phyloP scores from a whole-genome alignment of 352 stramenopile species.

The Globisporangium emineosum region DNA sequence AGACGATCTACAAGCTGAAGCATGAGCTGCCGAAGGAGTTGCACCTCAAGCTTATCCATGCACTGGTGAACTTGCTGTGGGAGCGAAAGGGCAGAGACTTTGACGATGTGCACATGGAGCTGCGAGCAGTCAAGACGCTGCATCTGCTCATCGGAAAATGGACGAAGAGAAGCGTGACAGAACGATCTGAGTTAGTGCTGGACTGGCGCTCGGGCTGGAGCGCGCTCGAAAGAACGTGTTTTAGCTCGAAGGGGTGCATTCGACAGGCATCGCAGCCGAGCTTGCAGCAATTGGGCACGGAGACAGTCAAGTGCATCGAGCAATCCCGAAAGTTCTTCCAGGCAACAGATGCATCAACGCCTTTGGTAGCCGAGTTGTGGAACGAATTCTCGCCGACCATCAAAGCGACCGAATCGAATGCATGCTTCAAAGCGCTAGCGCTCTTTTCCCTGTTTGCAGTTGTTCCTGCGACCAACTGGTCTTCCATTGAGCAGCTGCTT shows the following conservation, averaged over 20 bases:
- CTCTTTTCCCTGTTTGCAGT: conserved; percentile 58
- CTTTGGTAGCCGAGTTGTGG: conserved; percentile 53
- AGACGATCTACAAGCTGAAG: conserved; percentile 67
- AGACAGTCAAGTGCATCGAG: conserved; percentile 49
- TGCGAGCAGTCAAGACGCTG: conserved; percentile 36
- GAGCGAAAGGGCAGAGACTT: conserved; percentile 35
- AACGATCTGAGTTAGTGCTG: conserved; percentile 27
- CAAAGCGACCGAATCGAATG: conserved; percentile 41
- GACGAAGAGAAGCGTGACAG: conserved; percentile 27
- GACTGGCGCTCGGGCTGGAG: conserved; percentile 45
- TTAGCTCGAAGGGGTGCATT: conserved; percentile 30
- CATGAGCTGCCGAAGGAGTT: conserved; percentile 42
- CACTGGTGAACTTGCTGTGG: conserved; percentile 49
- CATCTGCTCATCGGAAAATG: conserved; percentile 56
- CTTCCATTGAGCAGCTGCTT: conserved; percentile 26
- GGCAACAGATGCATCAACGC: conserved; percentile 19
- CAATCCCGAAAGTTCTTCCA: conserved; percentile 47
- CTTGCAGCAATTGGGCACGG: conserved; percentile 32
- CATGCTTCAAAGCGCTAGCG: conserved; percentile 57
- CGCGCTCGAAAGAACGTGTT: conserved; percentile 51
- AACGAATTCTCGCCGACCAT: conserved; percentile 35
- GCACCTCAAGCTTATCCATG: conserved; percentile 42
- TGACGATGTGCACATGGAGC: conserved; percentile 51
- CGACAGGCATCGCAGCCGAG: conserved; percentile 38
- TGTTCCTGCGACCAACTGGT: conserved; percentile 17